Percentiles rank a stretch among this genome's conserved stretches.
Evolutionary conservation across 73 alveolate species (phyloP).

Genomic region (Blepharisma stoltei): DNA sequence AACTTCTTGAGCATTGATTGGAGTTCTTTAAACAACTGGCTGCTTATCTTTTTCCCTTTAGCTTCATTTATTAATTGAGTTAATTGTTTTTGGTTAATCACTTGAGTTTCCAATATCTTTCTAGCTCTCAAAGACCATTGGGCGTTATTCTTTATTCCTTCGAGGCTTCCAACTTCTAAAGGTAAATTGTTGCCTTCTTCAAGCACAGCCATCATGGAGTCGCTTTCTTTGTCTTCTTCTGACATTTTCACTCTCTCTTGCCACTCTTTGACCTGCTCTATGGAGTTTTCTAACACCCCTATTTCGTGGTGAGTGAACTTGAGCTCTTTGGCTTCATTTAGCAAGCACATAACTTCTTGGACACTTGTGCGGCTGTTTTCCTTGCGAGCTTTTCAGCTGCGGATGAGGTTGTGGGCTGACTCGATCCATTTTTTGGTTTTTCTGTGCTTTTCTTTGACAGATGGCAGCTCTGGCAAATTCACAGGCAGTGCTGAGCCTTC

Average conservation of each 20-base stretch:
- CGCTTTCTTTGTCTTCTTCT: constrained; percentile 3
- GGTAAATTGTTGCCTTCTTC: constrained; percentile 30
- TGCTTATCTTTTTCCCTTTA: constrained; percentile 18
- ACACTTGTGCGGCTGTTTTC: background rate
- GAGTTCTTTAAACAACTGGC: background rate
- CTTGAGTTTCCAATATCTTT: constrained; percentile 15
- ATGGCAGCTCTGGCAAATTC: background rate
- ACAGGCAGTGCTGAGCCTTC: constrained; percentile 22
- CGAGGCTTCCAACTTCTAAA: constrained; percentile 1
- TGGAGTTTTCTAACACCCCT: background rate
- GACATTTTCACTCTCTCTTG: constrained; percentile 28
- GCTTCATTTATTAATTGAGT: constrained; percentile 21
- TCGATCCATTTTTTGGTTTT: constrained; percentile 13
- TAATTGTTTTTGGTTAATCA: background rate
- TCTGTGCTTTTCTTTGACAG: constrained; percentile 13
- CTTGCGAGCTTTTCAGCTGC: background rate
- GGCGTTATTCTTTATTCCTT: constrained; percentile 5
- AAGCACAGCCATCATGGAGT: background rate
- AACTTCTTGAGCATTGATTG: background rate
- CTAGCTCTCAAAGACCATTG: constrained; percentile 16
- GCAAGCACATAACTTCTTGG: background rate
- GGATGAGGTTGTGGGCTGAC: background rate
- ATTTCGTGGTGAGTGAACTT: constrained; percentile 11
- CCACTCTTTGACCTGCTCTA: constrained; percentile 3
- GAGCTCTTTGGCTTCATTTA: background rate